Evolutionary conservation across 1,284 basidiomycete species (phyloP).

Genomic region (Tilletia horrida): DNA sequence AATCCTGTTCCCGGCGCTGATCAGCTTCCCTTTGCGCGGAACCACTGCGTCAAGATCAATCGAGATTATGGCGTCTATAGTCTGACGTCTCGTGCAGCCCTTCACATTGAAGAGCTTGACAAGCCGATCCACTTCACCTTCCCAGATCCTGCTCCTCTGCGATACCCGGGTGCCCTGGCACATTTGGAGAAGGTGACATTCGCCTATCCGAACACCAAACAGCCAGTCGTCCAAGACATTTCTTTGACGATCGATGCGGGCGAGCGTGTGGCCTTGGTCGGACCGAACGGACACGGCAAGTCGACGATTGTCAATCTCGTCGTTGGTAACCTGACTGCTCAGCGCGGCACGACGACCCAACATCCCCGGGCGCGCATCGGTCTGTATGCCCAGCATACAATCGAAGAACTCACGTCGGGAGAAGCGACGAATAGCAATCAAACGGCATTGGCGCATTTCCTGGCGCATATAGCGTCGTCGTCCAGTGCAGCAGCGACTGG

Average conservation of each 20-base stretch:
- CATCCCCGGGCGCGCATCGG: conserved; percentile 65
- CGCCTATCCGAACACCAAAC: conserved; percentile 53
- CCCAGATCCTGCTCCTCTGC: conserved; percentile 60
- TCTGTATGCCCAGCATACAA: conserved; percentile 57
- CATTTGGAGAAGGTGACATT: conserved; percentile 61
- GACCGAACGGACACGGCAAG: conserved; percentile 55
- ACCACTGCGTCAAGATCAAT: too few species aligned
- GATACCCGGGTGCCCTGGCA: conserved; percentile 62
- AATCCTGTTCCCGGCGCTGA: too few species aligned
- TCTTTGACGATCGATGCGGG: conserved; percentile 63
- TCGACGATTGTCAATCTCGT: conserved; percentile 58
- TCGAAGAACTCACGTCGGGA: conserved; percentile 45
- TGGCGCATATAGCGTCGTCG: conserved; percentile 31
- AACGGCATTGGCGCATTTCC: conserved; percentile 58
- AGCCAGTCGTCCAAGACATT: conserved; percentile 61
- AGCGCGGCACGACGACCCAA: conserved; percentile 62
- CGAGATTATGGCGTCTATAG: conserved; percentile 61
- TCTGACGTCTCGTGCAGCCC: conserved; percentile 58
- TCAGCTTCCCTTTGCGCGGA: too few species aligned
- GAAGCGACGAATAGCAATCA: conserved; percentile 7
- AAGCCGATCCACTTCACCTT: conserved; percentile 60
- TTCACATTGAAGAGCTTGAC: conserved; percentile 62
- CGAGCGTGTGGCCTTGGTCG: conserved; percentile 64
- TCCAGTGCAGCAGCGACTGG: not conserved
- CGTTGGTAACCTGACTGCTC: conserved; percentile 60